Evolutionary conservation across 768 basidiomycete species (phyloP).

Genomic region (Hericium rajendrae): DNA sequence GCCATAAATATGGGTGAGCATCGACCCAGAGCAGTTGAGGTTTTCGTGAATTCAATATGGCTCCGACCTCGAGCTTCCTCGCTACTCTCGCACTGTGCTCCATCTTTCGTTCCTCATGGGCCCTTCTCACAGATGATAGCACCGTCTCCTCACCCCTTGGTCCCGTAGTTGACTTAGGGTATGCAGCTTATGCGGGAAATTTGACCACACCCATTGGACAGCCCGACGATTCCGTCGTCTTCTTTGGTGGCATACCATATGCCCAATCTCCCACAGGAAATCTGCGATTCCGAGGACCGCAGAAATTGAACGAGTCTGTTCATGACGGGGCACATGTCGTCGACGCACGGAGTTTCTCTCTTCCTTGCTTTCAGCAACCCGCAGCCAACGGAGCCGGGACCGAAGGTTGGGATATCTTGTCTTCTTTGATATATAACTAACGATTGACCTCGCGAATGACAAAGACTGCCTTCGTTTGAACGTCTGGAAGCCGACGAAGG

Average conservation of each 20-base stretch:
- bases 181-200: neutral
- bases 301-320: slow-evolving; percentile 21
- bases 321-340: neutral
- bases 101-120: too few relatives aligned
- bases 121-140: too few relatives aligned
- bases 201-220: slow-evolving; percentile 8
- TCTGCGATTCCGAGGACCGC: slow-evolving; percentile 34
- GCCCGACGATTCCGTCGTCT: slow-evolving; percentile 27
- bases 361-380: slow-evolving; percentile 36
- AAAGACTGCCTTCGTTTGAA: slow-evolving; percentile 8
- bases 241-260: slow-evolving; percentile 43
- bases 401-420: slow-evolving; percentile 29
- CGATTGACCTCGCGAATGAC: slow-evolving; percentile 1
- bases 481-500: neutral
- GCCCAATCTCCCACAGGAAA: slow-evolving; percentile 43
- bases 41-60: too few relatives aligned
- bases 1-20: too few relatives aligned
- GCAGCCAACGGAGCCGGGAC: slow-evolving; percentile 35
- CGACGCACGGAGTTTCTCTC: slow-evolving; percentile 29
- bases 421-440: too few relatives aligned
- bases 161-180: neutral
- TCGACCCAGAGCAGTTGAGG: too few relatives aligned
- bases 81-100: too few relatives aligned
- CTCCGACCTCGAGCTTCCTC: too few relatives aligned
- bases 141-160: too few relatives aligned